Conservation (phyloP, 1,284 basidiomycete species). For the Sanguinoderma infundibulare region DNA sequence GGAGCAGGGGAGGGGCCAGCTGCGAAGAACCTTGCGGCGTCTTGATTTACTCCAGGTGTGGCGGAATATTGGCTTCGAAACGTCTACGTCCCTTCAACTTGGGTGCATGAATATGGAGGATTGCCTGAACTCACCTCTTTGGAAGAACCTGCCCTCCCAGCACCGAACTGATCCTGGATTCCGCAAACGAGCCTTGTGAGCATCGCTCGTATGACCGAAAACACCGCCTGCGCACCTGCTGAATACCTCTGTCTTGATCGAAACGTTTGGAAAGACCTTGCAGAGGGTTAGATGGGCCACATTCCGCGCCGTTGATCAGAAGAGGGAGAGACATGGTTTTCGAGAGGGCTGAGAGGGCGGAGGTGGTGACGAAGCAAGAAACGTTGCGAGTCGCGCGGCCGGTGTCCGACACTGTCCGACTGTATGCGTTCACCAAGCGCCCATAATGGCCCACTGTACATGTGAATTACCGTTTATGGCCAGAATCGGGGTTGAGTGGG, state of each 20-base stretch:
- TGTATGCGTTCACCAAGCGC: neutral
- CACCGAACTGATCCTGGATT: conserved; percentile 65
- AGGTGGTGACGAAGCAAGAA: neutral
- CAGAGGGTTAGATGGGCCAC: conserved; percentile 83
- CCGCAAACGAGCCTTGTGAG: conserved; percentile 1
- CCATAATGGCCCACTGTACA: too few relatives aligned
- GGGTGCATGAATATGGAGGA: neutral
- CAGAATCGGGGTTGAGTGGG: neutral
- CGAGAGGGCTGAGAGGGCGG: neutral
- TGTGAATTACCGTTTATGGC: neutral
- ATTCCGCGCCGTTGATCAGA: conserved; percentile 75
- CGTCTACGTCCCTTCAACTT: conserved; percentile 40
- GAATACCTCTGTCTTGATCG: conserved; percentile 76
- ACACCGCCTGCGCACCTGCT: conserved; percentile 57
- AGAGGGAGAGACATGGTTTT: conserved; percentile 74
- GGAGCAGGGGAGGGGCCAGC: conserved; percentile 37
- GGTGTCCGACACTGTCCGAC: too few relatives aligned
- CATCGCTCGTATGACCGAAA: neutral
- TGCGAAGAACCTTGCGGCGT: conserved; percentile 73
- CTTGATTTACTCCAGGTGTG: conserved; percentile 55
- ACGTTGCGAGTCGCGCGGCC: neutral
- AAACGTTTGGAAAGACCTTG: conserved; percentile 78
- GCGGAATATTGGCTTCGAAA: conserved; percentile 61
- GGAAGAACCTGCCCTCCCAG: conserved; percentile 58
- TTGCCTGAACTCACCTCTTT: conserved; percentile 49